Evolutionary conservation across 116 monocot species (phyloP).

Genomic region (Dioscorea cayenensis): DNA sequence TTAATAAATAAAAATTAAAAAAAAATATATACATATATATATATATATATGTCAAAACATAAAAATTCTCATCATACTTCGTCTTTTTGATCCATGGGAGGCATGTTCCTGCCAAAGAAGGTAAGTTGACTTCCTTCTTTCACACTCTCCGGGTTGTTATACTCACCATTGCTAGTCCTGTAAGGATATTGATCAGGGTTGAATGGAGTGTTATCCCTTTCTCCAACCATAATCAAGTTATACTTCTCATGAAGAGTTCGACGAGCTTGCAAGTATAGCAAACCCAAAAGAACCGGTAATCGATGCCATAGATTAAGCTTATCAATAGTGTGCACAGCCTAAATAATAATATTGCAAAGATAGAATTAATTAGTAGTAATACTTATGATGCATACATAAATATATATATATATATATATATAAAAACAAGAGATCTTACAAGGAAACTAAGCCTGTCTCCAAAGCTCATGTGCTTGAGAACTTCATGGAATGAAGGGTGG

Average conservation of each 20-base stretch:
- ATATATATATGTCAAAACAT: no score
- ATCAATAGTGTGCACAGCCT: conserved; percentile 32
- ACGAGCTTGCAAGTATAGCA: conserved; percentile 21
- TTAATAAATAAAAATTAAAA: no score
- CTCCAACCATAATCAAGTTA: conserved; percentile 36
- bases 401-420: background rate
- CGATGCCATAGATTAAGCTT: conserved; percentile 26
- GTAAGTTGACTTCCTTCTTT: conserved; percentile 27
- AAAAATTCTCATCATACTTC: conserved; percentile 4
- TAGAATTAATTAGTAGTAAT: background rate
- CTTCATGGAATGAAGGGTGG: conserved; percentile 8
- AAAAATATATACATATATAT: no score
- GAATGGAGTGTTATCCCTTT: conserved; percentile 7
- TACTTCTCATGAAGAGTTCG: conserved; percentile 26
- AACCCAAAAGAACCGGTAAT: conserved; percentile 29
- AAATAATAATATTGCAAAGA: background rate
- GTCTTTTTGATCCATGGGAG: conserved; percentile 17
- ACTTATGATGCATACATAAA: background rate
- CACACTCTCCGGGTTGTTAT: conserved; percentile 34
- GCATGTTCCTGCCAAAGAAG: conserved; percentile 53
- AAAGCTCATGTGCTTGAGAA: conserved; percentile 7
- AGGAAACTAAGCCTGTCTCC: conserved; percentile 15
- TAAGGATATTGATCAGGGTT: conserved; percentile 28
- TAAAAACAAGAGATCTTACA: background rate
- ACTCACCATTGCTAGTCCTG: conserved; percentile 33